Evolutionary conservation across 1,284 basidiomycete genomes (phyloP).

Genomic region (Leucocoprinus gongylophorus): DNA sequence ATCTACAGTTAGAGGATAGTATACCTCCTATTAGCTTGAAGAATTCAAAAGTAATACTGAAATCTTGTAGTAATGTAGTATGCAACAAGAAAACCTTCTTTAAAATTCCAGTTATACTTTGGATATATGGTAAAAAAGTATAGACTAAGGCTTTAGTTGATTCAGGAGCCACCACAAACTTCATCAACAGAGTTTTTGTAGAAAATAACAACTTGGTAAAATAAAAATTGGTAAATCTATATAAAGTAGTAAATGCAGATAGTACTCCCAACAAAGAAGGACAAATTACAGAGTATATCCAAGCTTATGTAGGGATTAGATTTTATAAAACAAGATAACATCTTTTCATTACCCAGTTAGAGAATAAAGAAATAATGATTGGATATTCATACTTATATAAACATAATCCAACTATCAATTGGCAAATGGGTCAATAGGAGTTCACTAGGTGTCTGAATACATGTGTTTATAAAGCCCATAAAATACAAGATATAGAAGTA

Average conservation of each 20-base stretch:
- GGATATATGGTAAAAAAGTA: too few species aligned
- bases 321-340: conserved; percentile 1
- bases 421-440: background rate
- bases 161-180: too few species aligned
- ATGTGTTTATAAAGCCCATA: background rate
- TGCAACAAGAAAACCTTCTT: too few species aligned
- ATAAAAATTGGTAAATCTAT: conserved; percentile 6
- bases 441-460: background rate
- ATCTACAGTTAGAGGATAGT: too few species aligned
- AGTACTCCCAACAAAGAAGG: background rate
- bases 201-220: conserved; percentile 1
- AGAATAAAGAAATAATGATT: conserved; percentile 12
- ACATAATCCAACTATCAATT: background rate
- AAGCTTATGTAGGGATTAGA: background rate
- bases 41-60: too few species aligned
- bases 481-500: background rate
- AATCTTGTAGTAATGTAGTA: too few species aligned
- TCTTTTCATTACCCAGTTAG: conserved; percentile 11
- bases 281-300: background rate
- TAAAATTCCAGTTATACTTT: too few species aligned
- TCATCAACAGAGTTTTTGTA: too few species aligned
- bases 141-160: too few species aligned
- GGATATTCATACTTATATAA: conserved; percentile 7
- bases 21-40: too few species aligned
- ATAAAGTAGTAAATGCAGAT: conserved; percentile 10